These are phyloP conservation scores for Selenicereus undatus DNA, from an alignment of 148 eudicot species.

Conservation along the genomic window DNA sequence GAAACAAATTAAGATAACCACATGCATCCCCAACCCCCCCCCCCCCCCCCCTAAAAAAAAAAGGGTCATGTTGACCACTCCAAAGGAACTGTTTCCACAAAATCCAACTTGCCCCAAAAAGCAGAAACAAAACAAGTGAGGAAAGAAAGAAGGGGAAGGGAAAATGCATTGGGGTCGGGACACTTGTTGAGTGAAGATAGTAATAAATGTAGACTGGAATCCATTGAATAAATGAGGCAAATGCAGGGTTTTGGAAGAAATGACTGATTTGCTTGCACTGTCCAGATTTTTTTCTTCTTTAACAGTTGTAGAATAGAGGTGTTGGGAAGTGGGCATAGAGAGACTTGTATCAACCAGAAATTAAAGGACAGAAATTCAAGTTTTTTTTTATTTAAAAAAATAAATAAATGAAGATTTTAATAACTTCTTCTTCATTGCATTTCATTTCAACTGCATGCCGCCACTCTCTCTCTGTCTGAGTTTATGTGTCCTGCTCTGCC, in stretches of 20 bases:
- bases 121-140: not conserved
- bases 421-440: not conserved
- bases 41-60: no score
- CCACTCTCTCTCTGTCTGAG: not conserved
- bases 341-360: not conserved
- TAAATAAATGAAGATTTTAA: not conserved
- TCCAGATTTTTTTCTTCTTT: not conserved
- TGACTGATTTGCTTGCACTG: not conserved
- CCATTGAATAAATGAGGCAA: no score
- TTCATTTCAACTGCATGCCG: not conserved
- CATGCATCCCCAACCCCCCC: no score
- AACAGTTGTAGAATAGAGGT: not conserved
- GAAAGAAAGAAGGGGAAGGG: not conserved
- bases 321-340: not conserved
- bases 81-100: not conserved
- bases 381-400: no score
- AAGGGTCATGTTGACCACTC: not conserved
- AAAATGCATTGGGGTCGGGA: conserved; percentile 1
- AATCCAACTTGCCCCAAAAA: not conserved
- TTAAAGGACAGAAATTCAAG: no score
- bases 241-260: not conserved
- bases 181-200: not conserved
- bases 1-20: no score
- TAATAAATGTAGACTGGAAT: not conserved
- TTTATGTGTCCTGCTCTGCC: not conserved